phyloP scores from a whole-genome alignment of 192 early-diverging fungal genomes.

The Radiomyces spectabilis region DNA sequence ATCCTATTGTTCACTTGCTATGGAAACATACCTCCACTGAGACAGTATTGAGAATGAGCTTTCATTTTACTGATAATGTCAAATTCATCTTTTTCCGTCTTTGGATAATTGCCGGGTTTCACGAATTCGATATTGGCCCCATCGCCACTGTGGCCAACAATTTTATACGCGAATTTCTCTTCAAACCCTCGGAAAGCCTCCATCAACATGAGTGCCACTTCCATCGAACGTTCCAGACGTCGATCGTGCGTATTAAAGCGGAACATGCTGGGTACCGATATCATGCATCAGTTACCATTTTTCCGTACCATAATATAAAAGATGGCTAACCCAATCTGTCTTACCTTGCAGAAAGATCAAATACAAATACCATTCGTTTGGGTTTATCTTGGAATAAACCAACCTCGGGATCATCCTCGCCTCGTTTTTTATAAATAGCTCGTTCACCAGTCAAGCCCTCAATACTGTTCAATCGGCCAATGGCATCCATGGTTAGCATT shows the following conservation, averaged over 20 bases:
- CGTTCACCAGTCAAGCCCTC: constrained; percentile 72
- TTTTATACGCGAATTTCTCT: constrained; percentile 71
- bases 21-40: constrained; percentile 44
- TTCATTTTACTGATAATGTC: constrained; percentile 64
- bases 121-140: constrained; percentile 69
- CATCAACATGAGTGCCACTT: constrained; percentile 63
- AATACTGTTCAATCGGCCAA: too few species aligned
- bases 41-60: constrained; percentile 75
- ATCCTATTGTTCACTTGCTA: background rate
- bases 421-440: constrained; percentile 72
- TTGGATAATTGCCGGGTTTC: constrained; percentile 58
- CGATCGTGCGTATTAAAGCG: constrained; percentile 56
- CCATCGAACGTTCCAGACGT: constrained; percentile 54
- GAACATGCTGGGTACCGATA: constrained; percentile 42
- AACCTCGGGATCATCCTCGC: constrained; percentile 66
- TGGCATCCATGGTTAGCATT: background rate
- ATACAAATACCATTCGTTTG: constrained; percentile 70
- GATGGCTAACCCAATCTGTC: background rate
- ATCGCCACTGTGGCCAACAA: constrained; percentile 75
- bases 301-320: background rate
- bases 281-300: background rate
- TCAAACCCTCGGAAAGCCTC: constrained; percentile 68
- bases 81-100: constrained; percentile 70
- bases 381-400: constrained; percentile 65
- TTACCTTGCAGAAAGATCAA: constrained; percentile 65